Evolutionary conservation across 2,329 filamentous ascomycete species (phyloP).

Genomic region (Stemphylium lycopersici): DNA sequence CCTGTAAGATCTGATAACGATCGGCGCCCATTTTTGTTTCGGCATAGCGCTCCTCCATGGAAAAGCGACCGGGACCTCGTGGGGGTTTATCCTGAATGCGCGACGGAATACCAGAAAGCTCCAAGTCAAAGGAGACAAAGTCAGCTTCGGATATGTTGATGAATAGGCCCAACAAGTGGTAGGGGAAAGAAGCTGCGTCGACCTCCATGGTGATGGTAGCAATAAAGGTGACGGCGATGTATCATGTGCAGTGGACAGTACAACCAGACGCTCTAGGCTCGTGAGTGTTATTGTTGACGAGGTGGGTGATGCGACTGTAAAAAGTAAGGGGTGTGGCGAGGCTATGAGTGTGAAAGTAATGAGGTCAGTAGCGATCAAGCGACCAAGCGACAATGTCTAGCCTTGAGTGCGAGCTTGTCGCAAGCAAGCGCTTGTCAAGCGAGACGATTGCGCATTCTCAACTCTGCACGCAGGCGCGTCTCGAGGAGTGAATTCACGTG

Average conservation of each 20-base stretch:
- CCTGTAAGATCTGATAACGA: conserved; percentile 68
- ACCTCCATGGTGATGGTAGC: conserved; percentile 60
- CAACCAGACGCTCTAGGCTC: not conserved
- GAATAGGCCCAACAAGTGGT: conserved; percentile 62
- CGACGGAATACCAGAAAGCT: conserved; percentile 67
- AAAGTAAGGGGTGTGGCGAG: conserved; percentile 11
- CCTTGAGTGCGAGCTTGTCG: conserved; percentile 10
- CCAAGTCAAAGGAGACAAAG: conserved; percentile 70
- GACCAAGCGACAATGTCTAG: conserved; percentile 15
- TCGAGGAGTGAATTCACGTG: not conserved
- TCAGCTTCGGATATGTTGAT: conserved; percentile 63
- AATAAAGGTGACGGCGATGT: not conserved
- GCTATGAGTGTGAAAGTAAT: conserved; percentile 13
- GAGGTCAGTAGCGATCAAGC: conserved; percentile 25
- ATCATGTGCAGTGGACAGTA: conserved; percentile 2
- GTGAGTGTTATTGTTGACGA: not conserved
- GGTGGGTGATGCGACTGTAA: not conserved
- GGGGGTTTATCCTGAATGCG: conserved; percentile 47
- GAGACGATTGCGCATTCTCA: not conserved
- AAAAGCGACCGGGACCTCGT: conserved; percentile 50
- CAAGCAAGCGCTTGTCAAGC: conserved; percentile 17
- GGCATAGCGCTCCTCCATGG: conserved; percentile 65
- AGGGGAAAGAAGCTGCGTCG: conserved; percentile 56
- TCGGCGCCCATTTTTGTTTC: conserved; percentile 67
- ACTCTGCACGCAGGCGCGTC: too few species aligned